A percentile compares a stretch with the other conserved stretches of the same genome.
These are phyloP conservation scores for Capniomyces stellatus DNA, from an alignment of 371 early-diverging fungal genomes.

Conservation along the genomic window DNA sequence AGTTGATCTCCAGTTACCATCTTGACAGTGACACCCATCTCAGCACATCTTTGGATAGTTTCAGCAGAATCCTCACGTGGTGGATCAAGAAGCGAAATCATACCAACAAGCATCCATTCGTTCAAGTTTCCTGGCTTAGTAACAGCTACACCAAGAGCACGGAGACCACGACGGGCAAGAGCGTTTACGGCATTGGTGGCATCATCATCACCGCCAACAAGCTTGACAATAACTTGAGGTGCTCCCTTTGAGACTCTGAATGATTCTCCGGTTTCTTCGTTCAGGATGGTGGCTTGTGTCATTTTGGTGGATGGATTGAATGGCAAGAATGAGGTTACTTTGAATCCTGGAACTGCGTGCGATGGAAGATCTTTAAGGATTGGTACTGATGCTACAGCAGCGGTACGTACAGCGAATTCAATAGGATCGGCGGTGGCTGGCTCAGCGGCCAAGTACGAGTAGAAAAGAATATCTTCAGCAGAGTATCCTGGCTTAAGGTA, in stretches of 20 bases:
- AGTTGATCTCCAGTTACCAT: conserved; percentile 97
- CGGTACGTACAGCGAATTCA: conserved; percentile 66
- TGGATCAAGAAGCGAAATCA: conserved; percentile 76
- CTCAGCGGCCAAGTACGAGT: conserved; percentile 74
- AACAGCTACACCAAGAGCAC: conserved; percentile 80
- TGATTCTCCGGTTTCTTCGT: conserved; percentile 35
- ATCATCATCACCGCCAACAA: conserved; percentile 59
- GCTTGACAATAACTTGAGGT: conserved; percentile 72
- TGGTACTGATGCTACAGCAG: conserved; percentile 56
- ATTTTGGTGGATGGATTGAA: conserved; percentile 84
- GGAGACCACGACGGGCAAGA: conserved; percentile 71
- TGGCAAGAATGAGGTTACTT: conserved; percentile 65
- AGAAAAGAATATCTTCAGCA: conserved; percentile 62
- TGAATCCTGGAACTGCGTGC: conserved; percentile 65
- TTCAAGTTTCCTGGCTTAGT: conserved; percentile 43
- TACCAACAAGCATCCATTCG: conserved; percentile 46
- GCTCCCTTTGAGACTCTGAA: conserved; percentile 89
- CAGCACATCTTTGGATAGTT: conserved; percentile 62
- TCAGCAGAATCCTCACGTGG: conserved; percentile 75
- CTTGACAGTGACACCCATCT: conserved; percentile 80
- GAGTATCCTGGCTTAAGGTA: conserved; percentile 51
- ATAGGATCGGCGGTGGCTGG: conserved; percentile 83
- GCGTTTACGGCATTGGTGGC: conserved; percentile 57
- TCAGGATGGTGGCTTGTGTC: conserved; percentile 69
- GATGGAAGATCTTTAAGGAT: conserved; percentile 36